Conservation (phyloP, 306 rosid species). For the Pueraria montana region DNA sequence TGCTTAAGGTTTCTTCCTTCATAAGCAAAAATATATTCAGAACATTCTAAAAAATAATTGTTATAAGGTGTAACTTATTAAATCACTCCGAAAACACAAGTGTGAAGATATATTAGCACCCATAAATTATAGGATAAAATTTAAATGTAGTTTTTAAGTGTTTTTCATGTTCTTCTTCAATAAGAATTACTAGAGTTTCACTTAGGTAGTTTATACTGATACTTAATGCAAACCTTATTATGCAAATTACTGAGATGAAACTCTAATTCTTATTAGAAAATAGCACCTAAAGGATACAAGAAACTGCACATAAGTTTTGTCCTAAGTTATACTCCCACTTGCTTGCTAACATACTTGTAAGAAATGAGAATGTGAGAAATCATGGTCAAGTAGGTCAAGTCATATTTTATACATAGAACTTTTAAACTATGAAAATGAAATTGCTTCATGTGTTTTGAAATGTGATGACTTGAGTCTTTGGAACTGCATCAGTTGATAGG, state of each 20-base stretch:
- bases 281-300: not conserved
- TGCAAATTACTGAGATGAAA: no score
- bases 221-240: no score
- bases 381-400: not conserved
- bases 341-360: not conserved
- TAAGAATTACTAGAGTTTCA: no score
- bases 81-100: not conserved
- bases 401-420: not conserved
- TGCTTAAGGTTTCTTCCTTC: not conserved
- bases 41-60: not conserved
- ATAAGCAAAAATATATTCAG: not conserved
- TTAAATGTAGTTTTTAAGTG: not conserved
- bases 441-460: not conserved
- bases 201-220: no score
- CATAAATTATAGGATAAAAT: not conserved
- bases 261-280: not conserved
- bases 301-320: not conserved
- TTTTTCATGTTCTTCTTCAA: no score
- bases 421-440: not conserved
- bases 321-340: not conserved
- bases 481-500: not conserved
- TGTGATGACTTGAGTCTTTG: not conserved
- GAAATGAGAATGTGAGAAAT: not conserved
- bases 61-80: not conserved
- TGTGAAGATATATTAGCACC: not conserved